Evolutionary conservation across 2,329 filamentous ascomycete genomes (phyloP).

Genomic region (Ceratocystis lukuohia): DNA sequence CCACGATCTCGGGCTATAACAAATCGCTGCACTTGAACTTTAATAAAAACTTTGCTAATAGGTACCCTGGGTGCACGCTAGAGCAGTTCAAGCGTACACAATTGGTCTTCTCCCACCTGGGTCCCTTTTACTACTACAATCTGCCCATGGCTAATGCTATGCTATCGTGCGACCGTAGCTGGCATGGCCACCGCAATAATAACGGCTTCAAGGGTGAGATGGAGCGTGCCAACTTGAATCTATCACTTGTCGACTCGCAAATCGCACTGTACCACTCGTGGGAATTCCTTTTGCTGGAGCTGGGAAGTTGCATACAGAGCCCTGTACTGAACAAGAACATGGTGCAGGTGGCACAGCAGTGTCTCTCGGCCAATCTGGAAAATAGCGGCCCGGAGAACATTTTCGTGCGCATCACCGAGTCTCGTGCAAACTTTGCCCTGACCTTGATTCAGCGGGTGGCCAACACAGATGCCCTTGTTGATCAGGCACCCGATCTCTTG

Average conservation of each 20-base stretch:
- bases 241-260: slow-evolving; percentile 86
- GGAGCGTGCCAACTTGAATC: slow-evolving; percentile 72
- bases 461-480: slow-evolving; percentile 37
- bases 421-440: slow-evolving; percentile 67
- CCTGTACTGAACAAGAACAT: slow-evolving; percentile 52
- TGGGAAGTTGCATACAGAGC: slow-evolving; percentile 51
- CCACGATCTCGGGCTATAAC: slow-evolving; percentile 73
- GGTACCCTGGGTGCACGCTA: slow-evolving; percentile 62
- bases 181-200: slow-evolving; percentile 50
- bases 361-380: slow-evolving; percentile 63
- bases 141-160: slow-evolving; percentile 61
- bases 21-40: slow-evolving; percentile 75
- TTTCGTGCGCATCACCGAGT: slow-evolving; percentile 64
- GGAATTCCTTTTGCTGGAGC: slow-evolving; percentile 75
- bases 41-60: slow-evolving; percentile 66
- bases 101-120: slow-evolving; percentile 52
- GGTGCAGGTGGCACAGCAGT: slow-evolving; percentile 61
- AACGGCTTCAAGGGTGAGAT: slow-evolving; percentile 75
- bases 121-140: slow-evolving; percentile 73
- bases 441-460: slow-evolving; percentile 70
- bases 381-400: slow-evolving; percentile 62
- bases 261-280: slow-evolving; percentile 76
- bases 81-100: slow-evolving; percentile 66
- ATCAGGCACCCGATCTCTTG: slow-evolving; percentile 40
- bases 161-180: slow-evolving; percentile 63